Conservation (phyloP, 1,139 yeast genomes). For the Pichia sp. region DNA sequence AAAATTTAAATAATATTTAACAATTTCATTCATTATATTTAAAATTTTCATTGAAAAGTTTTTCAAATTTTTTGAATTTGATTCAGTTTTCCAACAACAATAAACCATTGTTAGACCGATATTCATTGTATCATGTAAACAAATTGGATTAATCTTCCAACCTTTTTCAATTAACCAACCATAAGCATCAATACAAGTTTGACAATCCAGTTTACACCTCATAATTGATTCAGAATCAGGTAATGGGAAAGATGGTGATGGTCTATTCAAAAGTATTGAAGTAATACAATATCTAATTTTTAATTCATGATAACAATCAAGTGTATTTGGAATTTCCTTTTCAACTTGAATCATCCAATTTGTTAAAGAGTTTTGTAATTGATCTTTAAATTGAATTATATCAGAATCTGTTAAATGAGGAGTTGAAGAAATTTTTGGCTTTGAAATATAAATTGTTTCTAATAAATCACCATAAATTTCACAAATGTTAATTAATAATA, state of each 20-base stretch:
- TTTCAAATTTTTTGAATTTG: constrained; percentile 14
- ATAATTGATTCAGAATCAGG: constrained; percentile 17
- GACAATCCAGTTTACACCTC: constrained; percentile 18
- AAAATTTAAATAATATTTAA: constrained; percentile 16
- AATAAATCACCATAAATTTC: constrained; percentile 22
- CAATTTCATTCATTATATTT: constrained; percentile 17
- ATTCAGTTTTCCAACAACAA: constrained; percentile 22
- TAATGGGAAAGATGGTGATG: constrained; percentile 20
- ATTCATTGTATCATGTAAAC: constrained; percentile 18
- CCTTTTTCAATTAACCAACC: constrained; percentile 9
- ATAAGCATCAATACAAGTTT: constrained; percentile 16
- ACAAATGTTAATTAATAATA: constrained; percentile 18
- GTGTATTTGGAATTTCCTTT: constrained; percentile 15
- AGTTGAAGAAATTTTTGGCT: constrained; percentile 13
- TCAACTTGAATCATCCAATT: constrained; percentile 20
- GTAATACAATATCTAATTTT: constrained; percentile 18
- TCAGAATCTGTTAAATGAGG: constrained; percentile 16
- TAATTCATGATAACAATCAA: constrained; percentile 16
- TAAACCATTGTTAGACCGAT: constrained; percentile 21
- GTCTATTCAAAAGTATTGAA: constrained; percentile 18
- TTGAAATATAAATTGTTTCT: constrained; percentile 20
- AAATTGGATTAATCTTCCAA: constrained; percentile 18
- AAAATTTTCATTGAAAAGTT: constrained; percentile 13
- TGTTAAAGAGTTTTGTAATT: constrained; percentile 13
- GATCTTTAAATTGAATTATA: constrained; percentile 7